Conservation (phyloP, 2,329 filamentous ascomycete species). For the Diaporthe batatas region DNA sequence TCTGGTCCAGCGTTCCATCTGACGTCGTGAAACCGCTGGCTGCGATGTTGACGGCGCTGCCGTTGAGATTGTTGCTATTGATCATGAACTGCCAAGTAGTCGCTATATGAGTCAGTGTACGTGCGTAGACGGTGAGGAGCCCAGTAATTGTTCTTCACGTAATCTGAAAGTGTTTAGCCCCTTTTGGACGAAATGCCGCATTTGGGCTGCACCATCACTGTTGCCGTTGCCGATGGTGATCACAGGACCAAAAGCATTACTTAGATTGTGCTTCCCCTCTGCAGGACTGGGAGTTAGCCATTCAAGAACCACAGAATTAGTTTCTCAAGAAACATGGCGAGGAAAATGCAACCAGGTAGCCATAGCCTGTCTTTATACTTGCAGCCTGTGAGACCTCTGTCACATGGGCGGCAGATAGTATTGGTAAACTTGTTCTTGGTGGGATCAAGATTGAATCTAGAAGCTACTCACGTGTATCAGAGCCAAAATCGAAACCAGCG, state of each 20-base stretch:
- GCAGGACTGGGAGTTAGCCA: too few species aligned
- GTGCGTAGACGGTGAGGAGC: background rate
- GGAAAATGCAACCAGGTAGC: too few species aligned
- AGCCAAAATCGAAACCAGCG: constrained; percentile 63
- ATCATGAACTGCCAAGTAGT: constrained; percentile 72
- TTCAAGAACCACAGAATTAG: too few species aligned
- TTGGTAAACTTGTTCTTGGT: too few species aligned
- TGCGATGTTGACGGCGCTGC: constrained; percentile 44
- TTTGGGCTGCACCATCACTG: constrained; percentile 61
- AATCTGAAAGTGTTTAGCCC: constrained; percentile 67
- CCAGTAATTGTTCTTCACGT: constrained; percentile 47
- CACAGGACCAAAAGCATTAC: constrained; percentile 50
- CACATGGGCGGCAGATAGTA: too few species aligned
- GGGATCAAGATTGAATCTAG: too few species aligned
- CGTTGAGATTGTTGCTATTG: constrained; percentile 63
- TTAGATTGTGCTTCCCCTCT: constrained; percentile 54
- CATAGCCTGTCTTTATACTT: too few species aligned
- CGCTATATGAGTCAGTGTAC: background rate
- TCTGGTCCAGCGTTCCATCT: constrained; percentile 59
- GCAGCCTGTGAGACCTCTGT: too few species aligned
- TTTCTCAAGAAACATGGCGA: too few species aligned
- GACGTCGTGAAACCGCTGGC: constrained; percentile 45
- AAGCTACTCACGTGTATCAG: constrained; percentile 47
- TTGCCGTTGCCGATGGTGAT: constrained; percentile 45
- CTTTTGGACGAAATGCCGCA: constrained; percentile 69